Evolutionary conservation across 768 basidiomycete species (phyloP).

Genomic region (Hortiboletus campestris): DNA sequence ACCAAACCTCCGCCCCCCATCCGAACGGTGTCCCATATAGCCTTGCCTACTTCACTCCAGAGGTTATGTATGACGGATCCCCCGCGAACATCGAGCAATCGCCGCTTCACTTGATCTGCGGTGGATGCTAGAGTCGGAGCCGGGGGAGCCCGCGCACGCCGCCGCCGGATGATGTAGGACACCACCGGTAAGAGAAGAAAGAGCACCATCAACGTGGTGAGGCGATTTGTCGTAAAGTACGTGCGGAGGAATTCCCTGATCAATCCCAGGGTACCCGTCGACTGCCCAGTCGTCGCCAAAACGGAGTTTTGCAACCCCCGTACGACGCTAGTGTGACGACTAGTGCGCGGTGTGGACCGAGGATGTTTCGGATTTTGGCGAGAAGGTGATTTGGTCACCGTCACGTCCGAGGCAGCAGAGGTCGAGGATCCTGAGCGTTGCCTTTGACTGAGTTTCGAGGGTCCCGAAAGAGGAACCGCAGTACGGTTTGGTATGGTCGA

Average conservation of each 20-base stretch:
- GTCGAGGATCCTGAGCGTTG: constrained; percentile 21
- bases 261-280: constrained; percentile 36
- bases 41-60: constrained; percentile 52
- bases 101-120: constrained; percentile 56
- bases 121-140: constrained; percentile 32
- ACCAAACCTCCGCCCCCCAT: constrained; percentile 80
- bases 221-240: constrained; percentile 46
- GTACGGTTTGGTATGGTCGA: constrained; percentile 76
- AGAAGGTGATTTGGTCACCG: constrained; percentile 21
- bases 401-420: constrained; percentile 25
- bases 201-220: constrained; percentile 45
- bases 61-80: constrained; percentile 39
- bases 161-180: constrained; percentile 50
- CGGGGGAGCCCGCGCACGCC: constrained; percentile 36
- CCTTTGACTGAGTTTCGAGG: constrained; percentile 14
- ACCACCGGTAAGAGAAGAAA: constrained; percentile 42
- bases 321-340: constrained; percentile 14
- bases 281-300: constrained; percentile 15
- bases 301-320: constrained; percentile 12
- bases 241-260: constrained; percentile 48
- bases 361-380: constrained; percentile 5
- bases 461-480: constrained; percentile 45
- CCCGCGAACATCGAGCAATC: constrained; percentile 44
- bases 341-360: constrained; percentile 8
- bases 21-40: constrained; percentile 61